Percentiles rank a stretch among this genome's conserved stretches.
These are phyloP conservation scores for Coemansia sp. DNA, from an alignment of 192 early-diverging fungal genomes.

Conservation along the genomic window DNA sequence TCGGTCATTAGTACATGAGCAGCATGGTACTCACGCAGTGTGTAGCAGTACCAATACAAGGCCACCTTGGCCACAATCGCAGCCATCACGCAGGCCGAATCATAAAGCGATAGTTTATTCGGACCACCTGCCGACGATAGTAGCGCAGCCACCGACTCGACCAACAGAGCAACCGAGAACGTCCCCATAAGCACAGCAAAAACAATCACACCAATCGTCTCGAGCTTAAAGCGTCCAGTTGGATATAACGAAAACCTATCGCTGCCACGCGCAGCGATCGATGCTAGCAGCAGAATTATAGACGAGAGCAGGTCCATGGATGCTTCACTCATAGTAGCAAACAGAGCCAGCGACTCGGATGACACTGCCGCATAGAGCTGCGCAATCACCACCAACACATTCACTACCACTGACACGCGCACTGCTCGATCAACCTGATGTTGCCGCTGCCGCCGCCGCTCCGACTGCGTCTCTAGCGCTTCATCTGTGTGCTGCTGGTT, in stretches of 20 bases:
- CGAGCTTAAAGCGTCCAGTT: constrained; percentile 71
- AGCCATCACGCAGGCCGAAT: constrained; percentile 55
- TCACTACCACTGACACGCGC: constrained; percentile 65
- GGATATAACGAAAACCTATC: constrained; percentile 70
- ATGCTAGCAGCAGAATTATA: constrained; percentile 62
- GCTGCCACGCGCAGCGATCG: constrained; percentile 56
- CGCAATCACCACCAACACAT: constrained; percentile 64
- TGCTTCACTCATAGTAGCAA: constrained; percentile 79
- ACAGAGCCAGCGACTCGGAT: constrained; percentile 70
- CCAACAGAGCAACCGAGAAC: constrained; percentile 67
- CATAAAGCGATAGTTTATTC: constrained; percentile 49
- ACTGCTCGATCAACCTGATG: constrained; percentile 60
- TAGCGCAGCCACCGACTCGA: constrained; percentile 65
- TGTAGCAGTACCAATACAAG: constrained; percentile 70
- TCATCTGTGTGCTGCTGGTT: constrained; percentile 52
- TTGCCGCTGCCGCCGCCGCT: constrained; percentile 31
- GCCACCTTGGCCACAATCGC: constrained; percentile 63
- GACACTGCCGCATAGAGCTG: constrained; percentile 74
- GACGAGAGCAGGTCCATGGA: constrained; percentile 78
- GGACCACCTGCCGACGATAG: constrained; percentile 40
- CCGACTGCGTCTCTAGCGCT: constrained; percentile 36
- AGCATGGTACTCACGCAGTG: constrained; percentile 56
- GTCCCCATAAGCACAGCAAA: constrained; percentile 78
- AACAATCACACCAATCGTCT: constrained; percentile 77
- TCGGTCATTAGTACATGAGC: constrained; percentile 68